Evolutionary conservation across 2,329 filamentous ascomycete genomes (phyloP), one percentile per base, ranked within the genome.

Genomic region (Colletotrichum chrysophilum): DNA sequence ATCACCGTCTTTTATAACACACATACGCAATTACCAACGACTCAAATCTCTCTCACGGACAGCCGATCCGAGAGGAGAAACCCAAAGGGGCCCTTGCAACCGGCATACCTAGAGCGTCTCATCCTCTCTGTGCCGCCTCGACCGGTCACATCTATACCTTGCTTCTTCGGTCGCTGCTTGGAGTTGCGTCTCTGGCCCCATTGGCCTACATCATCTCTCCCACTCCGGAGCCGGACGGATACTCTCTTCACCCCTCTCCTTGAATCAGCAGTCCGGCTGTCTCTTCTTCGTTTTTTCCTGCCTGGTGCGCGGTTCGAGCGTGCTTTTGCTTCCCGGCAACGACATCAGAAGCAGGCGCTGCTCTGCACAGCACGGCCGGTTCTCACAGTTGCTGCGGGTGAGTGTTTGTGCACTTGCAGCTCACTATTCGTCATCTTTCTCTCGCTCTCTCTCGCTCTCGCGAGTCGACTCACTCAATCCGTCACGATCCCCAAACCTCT

Each of bases 81-180:
- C 55, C 52, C 65, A 70, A 48, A 71, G 55, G 48, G 69, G 68
- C 55, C 72, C 72, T 71, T 71, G 72, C 38, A 66, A 71, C 62
- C 68, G 62, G 72, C 30, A 62, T 67, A 66, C 67, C 38, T 52
- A 34, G 52, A 62, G 32, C 72, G 55, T 72, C 68, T 75, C 72
- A 48, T 74, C 56, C 56, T 71, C 68, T 65, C 16, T 55, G 68
- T 71, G 60, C 68, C 68, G 62, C 55, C 56, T 75, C 73, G 73
- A 75, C 73, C 43, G 9, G 69, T 75, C 73, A 73, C 73, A 73
- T 75, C n/a, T 60, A 34, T 65, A 64, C 73, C 62, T 75, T 75
- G 73, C 70, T 75, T 75, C 73, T 75, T 75, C 64, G 65, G 69
- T 64, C 52, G 68, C 43, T 68, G 61, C 70, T 61, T 68, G 34